phyloP scores from a whole-genome alignment of 2,329 filamentous ascomycete genomes.

The Sclerotinia glacialis region DNA sequence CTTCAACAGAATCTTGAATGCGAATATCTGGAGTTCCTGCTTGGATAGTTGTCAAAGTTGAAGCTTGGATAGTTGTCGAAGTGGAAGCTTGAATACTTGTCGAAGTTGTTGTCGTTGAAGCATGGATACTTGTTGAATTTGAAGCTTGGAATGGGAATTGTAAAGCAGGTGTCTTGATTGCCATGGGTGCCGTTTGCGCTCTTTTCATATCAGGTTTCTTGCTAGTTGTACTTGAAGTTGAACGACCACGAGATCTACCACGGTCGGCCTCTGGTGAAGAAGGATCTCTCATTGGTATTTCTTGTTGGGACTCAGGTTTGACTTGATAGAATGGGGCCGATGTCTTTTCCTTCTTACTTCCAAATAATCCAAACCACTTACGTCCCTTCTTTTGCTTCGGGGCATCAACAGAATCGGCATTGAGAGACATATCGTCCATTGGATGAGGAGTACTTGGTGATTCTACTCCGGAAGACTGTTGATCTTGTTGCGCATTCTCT shows the following conservation, averaged over 20 bases:
- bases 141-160: constrained; percentile 19
- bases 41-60: background rate
- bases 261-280: constrained; percentile 22
- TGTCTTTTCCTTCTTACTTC: constrained; percentile 42
- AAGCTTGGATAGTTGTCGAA: background rate
- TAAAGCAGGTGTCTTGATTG: constrained; percentile 30
- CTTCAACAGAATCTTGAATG: constrained; percentile 29
- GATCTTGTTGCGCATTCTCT: constrained; percentile 28
- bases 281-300: constrained; percentile 14
- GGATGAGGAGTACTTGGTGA: constrained; percentile 31
- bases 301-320: constrained; percentile 29
- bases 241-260: constrained; percentile 28
- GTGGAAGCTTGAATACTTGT: constrained; percentile 1
- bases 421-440: constrained; percentile 26
- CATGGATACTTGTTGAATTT: constrained; percentile 5
- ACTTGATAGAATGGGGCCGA: constrained; percentile 37
- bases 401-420: constrained; percentile 21
- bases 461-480: constrained; percentile 16
- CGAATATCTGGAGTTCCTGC: constrained; percentile 29
- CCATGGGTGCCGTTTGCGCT: constrained; percentile 35
- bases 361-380: constrained; percentile 56
- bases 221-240: constrained; percentile 31
- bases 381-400: constrained; percentile 50
- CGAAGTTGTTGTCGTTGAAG: background rate
- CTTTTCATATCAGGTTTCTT: constrained; percentile 34